phyloP scores from a whole-genome alignment of 805 yeast species.

The Lipomyces lipofer region DNA sequence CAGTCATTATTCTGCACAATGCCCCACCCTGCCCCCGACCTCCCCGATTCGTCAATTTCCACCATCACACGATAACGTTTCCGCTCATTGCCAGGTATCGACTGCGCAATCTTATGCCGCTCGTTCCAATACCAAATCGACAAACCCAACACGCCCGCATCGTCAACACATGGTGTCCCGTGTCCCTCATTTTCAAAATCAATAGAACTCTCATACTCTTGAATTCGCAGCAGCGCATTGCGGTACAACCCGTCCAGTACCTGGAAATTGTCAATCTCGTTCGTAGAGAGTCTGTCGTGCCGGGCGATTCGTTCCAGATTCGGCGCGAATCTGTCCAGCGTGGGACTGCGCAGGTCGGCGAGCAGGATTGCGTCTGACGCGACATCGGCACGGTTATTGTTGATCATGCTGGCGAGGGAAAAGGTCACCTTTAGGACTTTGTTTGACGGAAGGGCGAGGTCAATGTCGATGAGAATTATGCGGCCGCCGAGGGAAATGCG shows the following conservation, averaged over 20 bases:
- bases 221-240: constrained; percentile 34
- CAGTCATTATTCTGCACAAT: constrained; percentile 24
- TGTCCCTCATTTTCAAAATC: constrained; percentile 25
- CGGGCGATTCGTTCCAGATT: constrained; percentile 40
- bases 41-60: constrained; percentile 9
- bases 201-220: constrained; percentile 10
- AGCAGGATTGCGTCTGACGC: constrained; percentile 35
- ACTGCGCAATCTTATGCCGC: constrained; percentile 11
- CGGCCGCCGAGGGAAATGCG: constrained; percentile 43
- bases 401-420: constrained; percentile 27
- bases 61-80: constrained; percentile 15
- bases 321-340: constrained; percentile 39
- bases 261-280: constrained; percentile 41
- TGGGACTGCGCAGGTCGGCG: constrained; percentile 35
- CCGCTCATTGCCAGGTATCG: neutral
- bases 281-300: constrained; percentile 40
- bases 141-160: constrained; percentile 37
- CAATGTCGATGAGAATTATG: constrained; percentile 42
- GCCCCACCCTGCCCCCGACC: constrained; percentile 22
- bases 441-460: constrained; percentile 25
- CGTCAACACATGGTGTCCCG: constrained; percentile 40
- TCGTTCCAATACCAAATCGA: constrained; percentile 39
- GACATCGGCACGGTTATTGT: constrained; percentile 35
- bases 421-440: constrained; percentile 31
- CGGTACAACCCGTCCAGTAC: constrained; percentile 37